A percentile compares a stretch with the other conserved stretches of the same genome.
Evolutionary conservation across 202 grass and related monocot species (phyloP).

Genomic region (Zoysia matrella): DNA sequence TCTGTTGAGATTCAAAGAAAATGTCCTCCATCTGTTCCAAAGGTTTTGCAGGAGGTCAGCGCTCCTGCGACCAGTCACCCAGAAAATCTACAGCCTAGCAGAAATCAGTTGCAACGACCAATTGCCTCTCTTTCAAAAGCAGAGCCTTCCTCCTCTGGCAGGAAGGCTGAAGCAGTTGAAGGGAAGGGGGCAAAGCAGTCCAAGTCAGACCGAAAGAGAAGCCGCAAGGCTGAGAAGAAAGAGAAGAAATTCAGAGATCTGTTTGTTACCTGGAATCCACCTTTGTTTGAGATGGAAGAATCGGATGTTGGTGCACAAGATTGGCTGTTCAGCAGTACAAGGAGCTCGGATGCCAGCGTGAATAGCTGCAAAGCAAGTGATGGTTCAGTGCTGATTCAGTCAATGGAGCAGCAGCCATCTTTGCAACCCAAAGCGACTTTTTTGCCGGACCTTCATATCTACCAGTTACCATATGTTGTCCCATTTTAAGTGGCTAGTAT

Average conservation of each 20-base stretch:
- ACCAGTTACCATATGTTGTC: slow-evolving; percentile 76
- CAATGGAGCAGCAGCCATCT: slow-evolving; percentile 25
- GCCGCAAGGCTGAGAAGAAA: slow-evolving; percentile 50
- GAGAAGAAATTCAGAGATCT: slow-evolving; percentile 58
- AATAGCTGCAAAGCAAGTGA: slow-evolving; percentile 45
- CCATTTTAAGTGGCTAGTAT: slow-evolving; percentile 57
- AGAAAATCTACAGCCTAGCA: slow-evolving; percentile 6
- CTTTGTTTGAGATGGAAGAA: slow-evolving; percentile 28
- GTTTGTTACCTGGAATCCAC: slow-evolving; percentile 64
- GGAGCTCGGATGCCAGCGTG: slow-evolving; percentile 23
- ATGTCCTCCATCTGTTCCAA: background rate
- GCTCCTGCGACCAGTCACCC: background rate
- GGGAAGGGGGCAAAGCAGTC: slow-evolving; percentile 39
- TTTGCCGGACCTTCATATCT: slow-evolving; percentile 61
- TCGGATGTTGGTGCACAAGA: slow-evolving; percentile 46
- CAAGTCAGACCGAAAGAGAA: slow-evolving; percentile 44
- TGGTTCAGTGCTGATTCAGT: slow-evolving; percentile 32
- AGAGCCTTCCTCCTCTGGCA: slow-evolving; percentile 64
- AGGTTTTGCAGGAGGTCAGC: background rate
- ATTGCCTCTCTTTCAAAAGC: slow-evolving; percentile 17
- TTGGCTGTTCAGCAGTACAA: slow-evolving; percentile 53
- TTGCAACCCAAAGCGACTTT: slow-evolving; percentile 58
- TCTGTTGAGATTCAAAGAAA: slow-evolving; percentile 36
- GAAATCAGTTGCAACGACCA: slow-evolving; percentile 3
- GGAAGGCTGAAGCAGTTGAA: slow-evolving; percentile 12